Evolutionary conservation across 1,139 yeast genomes (phyloP).

Genomic region (Nadsonia commutata): DNA sequence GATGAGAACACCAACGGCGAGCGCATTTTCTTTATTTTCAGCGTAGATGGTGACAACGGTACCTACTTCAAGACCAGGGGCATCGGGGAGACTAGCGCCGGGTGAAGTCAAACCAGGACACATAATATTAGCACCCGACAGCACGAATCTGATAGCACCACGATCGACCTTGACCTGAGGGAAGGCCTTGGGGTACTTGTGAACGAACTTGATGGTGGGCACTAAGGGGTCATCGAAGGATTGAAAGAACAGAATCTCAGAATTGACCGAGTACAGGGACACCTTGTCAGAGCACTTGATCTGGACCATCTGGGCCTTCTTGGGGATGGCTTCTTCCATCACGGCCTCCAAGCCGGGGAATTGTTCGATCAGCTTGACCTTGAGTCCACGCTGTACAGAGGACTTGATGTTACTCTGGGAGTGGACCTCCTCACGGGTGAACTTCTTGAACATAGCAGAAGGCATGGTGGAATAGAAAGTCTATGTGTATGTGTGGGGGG

Average conservation of each 20-base stretch:
- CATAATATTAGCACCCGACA: constrained; percentile 93
- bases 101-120: constrained; percentile 92
- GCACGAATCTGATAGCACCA: constrained; percentile 89
- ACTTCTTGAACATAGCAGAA: constrained; percentile 18
- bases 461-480: background rate
- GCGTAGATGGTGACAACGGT: constrained; percentile 73
- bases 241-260: constrained; percentile 65
- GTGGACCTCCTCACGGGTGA: constrained; percentile 75
- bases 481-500: background rate
- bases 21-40: constrained; percentile 82
- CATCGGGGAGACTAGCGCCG: constrained; percentile 76
- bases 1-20: constrained; percentile 73
- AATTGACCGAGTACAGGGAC: constrained; percentile 60
- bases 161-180: constrained; percentile 86
- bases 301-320: constrained; percentile 72
- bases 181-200: constrained; percentile 38
- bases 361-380: constrained; percentile 53
- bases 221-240: constrained; percentile 65
- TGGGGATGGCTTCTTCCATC: constrained; percentile 75
- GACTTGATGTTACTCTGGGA: constrained; percentile 86
- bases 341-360: constrained; percentile 60
- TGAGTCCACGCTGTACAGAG: constrained; percentile 76
- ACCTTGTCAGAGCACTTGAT: constrained; percentile 85
- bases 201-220: constrained; percentile 67
- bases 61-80: constrained; percentile 41